Base-by-base conservation (phyloP, 371 early-diverging fungal species). In the Parasitella parasitica region DNA sequence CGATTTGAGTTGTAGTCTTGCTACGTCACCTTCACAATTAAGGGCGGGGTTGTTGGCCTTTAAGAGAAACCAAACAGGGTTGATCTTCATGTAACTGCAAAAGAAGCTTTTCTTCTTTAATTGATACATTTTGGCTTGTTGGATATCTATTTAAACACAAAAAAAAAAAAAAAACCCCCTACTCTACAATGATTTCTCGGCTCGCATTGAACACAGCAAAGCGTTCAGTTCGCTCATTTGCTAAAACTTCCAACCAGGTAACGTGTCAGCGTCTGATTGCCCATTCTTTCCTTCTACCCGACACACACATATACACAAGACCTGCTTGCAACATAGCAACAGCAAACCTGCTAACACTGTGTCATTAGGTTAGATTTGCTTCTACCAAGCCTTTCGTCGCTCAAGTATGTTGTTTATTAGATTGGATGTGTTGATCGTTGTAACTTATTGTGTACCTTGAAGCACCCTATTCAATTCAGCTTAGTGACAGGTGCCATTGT, bases 401-500 rank as follows among this genome's bases (percentile, higher is more conserved):
- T 28, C 18, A 59, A 39, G 43, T 65, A 65, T 35, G 65, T 64
- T 41, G 46, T 24, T 24, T 48, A 38, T 15, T 26, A n/a, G n/a
- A n/a, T n/a, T 41, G 16, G 13, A 13, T 12, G 3, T 20, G 20
- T 60, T 38, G 24, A 32, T 11, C 1, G 32, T 32, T 32, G 18
- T 57, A 36, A 30, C 36, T 53, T 16, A 58, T n/a, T n/a, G n/a
- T n/a, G n/a, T n/a, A n/a, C n/a, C n/a, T n/a, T n/a, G 26, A 55
- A 81, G 84, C 60, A 78, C 55, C 66, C 73, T 59, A 69, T 71
- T 63, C 71, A 76, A 71, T 65, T 85, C 41, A 69, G 77, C 54
- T 71, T 79, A 58, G 72, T 85, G 66, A 80, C 86, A 26, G 83
- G 80, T 54, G 82, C 81, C 63, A 84, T 82, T 56, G 84, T 81